Conservation (phyloP, 345 rosid genomes). For the Acer campestre region DNA sequence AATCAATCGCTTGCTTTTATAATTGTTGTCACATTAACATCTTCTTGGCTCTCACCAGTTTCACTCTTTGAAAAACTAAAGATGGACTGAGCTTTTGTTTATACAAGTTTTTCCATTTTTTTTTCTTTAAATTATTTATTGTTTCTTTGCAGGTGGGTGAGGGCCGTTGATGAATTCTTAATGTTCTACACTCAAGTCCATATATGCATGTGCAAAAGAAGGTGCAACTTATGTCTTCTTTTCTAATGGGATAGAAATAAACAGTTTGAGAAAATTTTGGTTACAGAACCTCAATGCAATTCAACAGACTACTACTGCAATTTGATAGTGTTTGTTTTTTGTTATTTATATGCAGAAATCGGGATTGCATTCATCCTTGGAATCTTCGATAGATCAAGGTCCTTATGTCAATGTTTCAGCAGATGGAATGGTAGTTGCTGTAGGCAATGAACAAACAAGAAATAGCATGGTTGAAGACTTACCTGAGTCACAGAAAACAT, state of each 20-base stretch:
- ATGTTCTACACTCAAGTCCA: slow-evolving; percentile 58
- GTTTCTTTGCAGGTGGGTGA: slow-evolving; percentile 73
- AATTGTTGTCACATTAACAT: background rate
- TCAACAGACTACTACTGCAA: background rate
- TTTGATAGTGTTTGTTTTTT: background rate
- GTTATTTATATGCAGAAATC: slow-evolving; percentile 40
- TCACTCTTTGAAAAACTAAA: background rate
- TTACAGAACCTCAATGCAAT: background rate
- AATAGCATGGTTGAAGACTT: slow-evolving; percentile 18
- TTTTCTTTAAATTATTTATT: slow-evolving; percentile 11
- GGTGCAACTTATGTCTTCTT: slow-evolving; percentile 31
- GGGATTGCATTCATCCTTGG: slow-evolving; percentile 27
- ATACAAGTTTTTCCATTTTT: background rate
- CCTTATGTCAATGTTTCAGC: slow-evolving; percentile 60
- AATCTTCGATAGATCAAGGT: slow-evolving; percentile 66
- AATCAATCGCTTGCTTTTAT: background rate
- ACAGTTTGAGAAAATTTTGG: background rate
- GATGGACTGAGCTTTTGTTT: background rate
- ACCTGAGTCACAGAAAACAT: slow-evolving; percentile 11
- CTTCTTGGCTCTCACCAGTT: background rate
- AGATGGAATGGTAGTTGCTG: slow-evolving; percentile 77
- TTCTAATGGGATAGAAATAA: background rate
- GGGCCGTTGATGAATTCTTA: slow-evolving; percentile 77
- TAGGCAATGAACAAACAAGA: slow-evolving; percentile 37
- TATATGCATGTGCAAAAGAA: slow-evolving; percentile 63